Evolutionary conservation across 2,329 filamentous ascomycete species (phyloP).

Genomic region (Aspergillus calidoustus): DNA sequence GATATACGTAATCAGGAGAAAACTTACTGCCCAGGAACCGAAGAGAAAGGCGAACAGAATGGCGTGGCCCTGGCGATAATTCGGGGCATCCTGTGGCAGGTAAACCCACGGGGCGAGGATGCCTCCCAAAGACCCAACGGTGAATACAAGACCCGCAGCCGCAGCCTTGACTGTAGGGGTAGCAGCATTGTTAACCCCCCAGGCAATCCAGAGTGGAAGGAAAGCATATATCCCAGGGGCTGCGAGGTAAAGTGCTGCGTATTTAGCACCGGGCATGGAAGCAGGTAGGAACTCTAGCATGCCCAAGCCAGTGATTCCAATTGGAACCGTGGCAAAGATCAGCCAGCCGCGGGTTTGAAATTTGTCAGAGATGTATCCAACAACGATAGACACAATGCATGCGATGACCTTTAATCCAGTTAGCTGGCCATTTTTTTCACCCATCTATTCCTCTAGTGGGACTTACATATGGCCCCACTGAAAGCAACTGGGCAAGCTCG

Average conservation of each 20-base stretch:
- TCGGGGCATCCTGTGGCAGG: slow-evolving; percentile 9
- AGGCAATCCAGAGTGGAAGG: slow-evolving; percentile 11
- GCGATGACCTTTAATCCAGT: slow-evolving; percentile 1
- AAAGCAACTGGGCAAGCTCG: slow-evolving; percentile 16
- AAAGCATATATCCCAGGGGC: slow-evolving; percentile 9
- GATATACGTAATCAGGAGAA: not conserved
- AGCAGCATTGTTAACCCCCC: slow-evolving; percentile 14
- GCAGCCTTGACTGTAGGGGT: slow-evolving; percentile 7
- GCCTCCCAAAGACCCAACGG: slow-evolving; percentile 4
- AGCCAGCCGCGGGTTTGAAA: slow-evolving; percentile 12
- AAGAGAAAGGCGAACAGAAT: slow-evolving; percentile 14
- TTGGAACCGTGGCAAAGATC: not conserved
- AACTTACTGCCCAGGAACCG: not conserved
- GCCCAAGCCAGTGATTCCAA: slow-evolving; percentile 6
- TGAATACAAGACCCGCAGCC: slow-evolving; percentile 4
- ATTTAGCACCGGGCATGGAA: slow-evolving; percentile 13
- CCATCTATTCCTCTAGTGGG: no score
- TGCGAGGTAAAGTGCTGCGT: slow-evolving; percentile 11
- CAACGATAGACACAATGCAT: slow-evolving; percentile 7
- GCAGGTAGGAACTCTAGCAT: slow-evolving; percentile 10
- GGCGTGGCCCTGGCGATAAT: slow-evolving; percentile 11
- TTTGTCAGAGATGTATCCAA: slow-evolving; percentile 13
- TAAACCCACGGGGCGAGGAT: slow-evolving; percentile 17
- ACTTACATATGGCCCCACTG: slow-evolving; percentile 15
- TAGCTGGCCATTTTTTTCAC: not conserved